Percentiles rank a stretch among this genome's conserved stretches.
These are phyloP conservation scores for Mollisiaceae sp. DNA, from an alignment of 2,329 filamentous ascomycete species.

Conservation along the genomic window DNA sequence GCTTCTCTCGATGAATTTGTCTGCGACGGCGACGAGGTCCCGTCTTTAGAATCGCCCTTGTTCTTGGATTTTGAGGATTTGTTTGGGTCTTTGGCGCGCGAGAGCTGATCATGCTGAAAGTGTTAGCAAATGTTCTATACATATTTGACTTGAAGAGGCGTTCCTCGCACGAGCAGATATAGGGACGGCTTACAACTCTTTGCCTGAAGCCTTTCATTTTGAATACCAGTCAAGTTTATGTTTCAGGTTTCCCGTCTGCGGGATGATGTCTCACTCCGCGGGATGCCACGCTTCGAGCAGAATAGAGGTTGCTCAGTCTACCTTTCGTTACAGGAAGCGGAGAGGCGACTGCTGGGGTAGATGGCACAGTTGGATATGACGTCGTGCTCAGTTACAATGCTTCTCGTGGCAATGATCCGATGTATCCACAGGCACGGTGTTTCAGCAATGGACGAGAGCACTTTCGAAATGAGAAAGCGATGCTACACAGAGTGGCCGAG, in stretches of 20 bases:
- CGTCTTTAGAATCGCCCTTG: slow-evolving; percentile 70
- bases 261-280: background rate
- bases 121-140: slow-evolving; percentile 49
- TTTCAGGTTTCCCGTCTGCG: slow-evolving; percentile 19
- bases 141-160: slow-evolving; percentile 20
- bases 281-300: background rate
- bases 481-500: slow-evolving; percentile 12
- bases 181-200: slow-evolving; percentile 77
- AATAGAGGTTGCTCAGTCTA: background rate
- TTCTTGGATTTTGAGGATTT: slow-evolving; percentile 79
- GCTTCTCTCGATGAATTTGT: slow-evolving; percentile 55
- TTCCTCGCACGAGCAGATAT: slow-evolving; percentile 10
- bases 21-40: slow-evolving; percentile 77
- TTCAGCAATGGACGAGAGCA: background rate
- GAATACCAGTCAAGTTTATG: slow-evolving; percentile 29
- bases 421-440: background rate
- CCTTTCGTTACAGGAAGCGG: slow-evolving; percentile 1
- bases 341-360: background rate
- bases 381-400: background rate
- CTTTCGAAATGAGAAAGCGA: background rate
- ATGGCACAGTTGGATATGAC: background rate
- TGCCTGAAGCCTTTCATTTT: slow-evolving; percentile 98
- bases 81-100: slow-evolving; percentile 81
- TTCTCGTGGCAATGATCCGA: background rate
- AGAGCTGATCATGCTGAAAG: slow-evolving; percentile 79